phyloP scores from a whole-genome alignment of 164 flowering plant genomes.

The Macadamia integrifolia region DNA sequence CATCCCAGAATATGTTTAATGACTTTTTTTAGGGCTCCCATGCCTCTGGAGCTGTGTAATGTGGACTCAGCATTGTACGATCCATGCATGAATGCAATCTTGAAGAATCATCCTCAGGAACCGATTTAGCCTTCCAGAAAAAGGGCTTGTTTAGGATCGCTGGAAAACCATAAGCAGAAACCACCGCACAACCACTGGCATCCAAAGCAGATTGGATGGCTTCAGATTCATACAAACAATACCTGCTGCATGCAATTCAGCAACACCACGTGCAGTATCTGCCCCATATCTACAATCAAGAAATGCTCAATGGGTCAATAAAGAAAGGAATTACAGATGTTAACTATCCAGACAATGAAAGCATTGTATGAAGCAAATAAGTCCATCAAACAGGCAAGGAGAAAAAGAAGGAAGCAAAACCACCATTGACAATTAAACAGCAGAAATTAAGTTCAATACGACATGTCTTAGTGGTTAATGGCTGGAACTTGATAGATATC shows the following conservation, averaged over 20 bases:
- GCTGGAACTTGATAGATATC: neutral
- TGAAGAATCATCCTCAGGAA: constrained; percentile 55
- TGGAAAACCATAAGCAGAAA: constrained; percentile 96
- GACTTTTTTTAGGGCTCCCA: constrained; percentile 95
- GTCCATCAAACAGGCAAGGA: neutral
- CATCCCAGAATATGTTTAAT: constrained; percentile 85
- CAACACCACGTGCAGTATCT: constrained; percentile 95
- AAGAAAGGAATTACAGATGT: constrained; percentile 5
- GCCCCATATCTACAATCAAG: constrained; percentile 79
- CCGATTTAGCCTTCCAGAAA: constrained; percentile 68
- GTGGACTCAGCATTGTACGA: constrained; percentile 89
- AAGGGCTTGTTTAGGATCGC: constrained; percentile 75
- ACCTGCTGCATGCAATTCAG: constrained; percentile 99
- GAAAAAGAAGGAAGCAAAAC: neutral
- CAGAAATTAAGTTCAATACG: neutral
- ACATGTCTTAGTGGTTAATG: neutral
- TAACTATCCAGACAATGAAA: neutral
- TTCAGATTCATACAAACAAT: constrained; percentile 93
- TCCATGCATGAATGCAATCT: constrained; percentile 92
- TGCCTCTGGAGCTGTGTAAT: constrained; percentile 96
- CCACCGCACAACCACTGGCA: constrained; percentile 80
- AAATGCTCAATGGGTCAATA: constrained; percentile 9
- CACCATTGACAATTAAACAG: neutral
- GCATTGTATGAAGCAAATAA: neutral
- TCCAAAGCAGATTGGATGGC: constrained; percentile 97